Conservation (phyloP, 2,329 filamentous ascomycete genomes). For the Colletotrichum tropicicola region DNA sequence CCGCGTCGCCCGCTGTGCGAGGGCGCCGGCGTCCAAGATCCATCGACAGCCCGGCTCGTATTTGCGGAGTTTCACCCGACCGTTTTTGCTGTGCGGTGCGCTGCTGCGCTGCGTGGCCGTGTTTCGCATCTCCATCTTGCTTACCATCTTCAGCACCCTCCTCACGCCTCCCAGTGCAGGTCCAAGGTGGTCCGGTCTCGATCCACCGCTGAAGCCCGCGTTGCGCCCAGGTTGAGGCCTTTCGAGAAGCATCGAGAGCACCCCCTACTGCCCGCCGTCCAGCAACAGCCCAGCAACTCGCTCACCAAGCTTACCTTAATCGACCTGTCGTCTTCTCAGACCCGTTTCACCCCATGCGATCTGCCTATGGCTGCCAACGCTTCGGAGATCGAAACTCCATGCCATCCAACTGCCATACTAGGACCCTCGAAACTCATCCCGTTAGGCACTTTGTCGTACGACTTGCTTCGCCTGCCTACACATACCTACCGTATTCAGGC, state of each 20-base stretch:
- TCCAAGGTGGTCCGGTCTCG: slow-evolving; percentile 4
- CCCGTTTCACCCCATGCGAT: slow-evolving; percentile 23
- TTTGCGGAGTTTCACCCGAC: slow-evolving; percentile 28
- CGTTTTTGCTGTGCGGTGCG: slow-evolving; percentile 7
- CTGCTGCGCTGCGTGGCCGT: slow-evolving; percentile 19
- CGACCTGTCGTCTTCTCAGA: slow-evolving; percentile 4
- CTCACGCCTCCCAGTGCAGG: neutral
- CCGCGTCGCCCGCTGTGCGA: slow-evolving; percentile 14
- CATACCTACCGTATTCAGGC: neutral
- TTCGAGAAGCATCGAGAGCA: slow-evolving; percentile 6
- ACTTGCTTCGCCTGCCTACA: neutral
- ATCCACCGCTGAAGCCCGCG: neutral
- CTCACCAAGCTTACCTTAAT: neutral
- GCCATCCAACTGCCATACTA: neutral
- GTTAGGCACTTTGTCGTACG: slow-evolving; percentile 5
- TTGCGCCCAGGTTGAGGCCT: slow-evolving; percentile 2
- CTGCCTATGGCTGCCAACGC: neutral
- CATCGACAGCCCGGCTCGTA: slow-evolving; percentile 10
- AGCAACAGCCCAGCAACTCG: too few species aligned
- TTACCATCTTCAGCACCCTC: slow-evolving; percentile 14
- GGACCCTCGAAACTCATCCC: slow-evolving; percentile 14
- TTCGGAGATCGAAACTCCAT: slow-evolving; percentile 12
- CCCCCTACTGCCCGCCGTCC: neutral
- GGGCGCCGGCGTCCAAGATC: neutral
- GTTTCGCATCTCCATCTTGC: slow-evolving; percentile 23